Percentiles rank a stretch among this genome's conserved stretches.
Conservation (phyloP, 1,139 yeast genomes). For the Yamadazyma atmosphaerica region DNA sequence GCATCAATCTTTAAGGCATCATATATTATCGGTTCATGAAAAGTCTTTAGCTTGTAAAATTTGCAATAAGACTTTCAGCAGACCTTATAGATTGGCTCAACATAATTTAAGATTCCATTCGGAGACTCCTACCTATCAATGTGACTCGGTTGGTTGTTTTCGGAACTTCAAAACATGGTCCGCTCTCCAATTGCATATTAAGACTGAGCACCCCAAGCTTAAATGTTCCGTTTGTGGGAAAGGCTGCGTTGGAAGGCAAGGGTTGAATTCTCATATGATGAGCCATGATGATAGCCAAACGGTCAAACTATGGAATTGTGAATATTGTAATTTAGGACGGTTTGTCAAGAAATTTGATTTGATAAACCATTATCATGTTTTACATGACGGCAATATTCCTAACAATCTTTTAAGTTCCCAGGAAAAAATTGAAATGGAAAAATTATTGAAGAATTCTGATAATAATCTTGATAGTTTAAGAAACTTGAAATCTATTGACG, state of each 20-base stretch:
- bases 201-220: slow-evolving; percentile 70
- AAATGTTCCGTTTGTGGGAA: slow-evolving; percentile 69
- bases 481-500: slow-evolving; percentile 4
- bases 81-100: slow-evolving; percentile 62
- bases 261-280: slow-evolving; percentile 70
- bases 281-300: slow-evolving; percentile 48
- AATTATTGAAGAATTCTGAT: slow-evolving; percentile 20
- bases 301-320: slow-evolving; percentile 64
- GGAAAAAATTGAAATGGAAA: slow-evolving; percentile 24
- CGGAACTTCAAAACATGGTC: slow-evolving; percentile 72
- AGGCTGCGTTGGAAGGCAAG: slow-evolving; percentile 72
- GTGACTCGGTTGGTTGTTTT: slow-evolving; percentile 63
- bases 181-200: slow-evolving; percentile 69
- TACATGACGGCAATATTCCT: slow-evolving; percentile 44
- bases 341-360: slow-evolving; percentile 38
- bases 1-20: slow-evolving; percentile 77
- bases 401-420: slow-evolving; percentile 29
- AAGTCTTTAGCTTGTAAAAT: slow-evolving; percentile 50
- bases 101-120: slow-evolving; percentile 65
- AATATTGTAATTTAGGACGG: slow-evolving; percentile 41
- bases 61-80: slow-evolving; percentile 58
- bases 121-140: slow-evolving; percentile 55
- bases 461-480: slow-evolving; percentile 5
- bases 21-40: slow-evolving; percentile 63
- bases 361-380: slow-evolving; percentile 42